Percentiles rank a stretch among this genome's conserved stretches.
Evolutionary conservation across 78 protist genomes (phyloP).

Genomic region (Monocercomonoides exilis): DNA sequence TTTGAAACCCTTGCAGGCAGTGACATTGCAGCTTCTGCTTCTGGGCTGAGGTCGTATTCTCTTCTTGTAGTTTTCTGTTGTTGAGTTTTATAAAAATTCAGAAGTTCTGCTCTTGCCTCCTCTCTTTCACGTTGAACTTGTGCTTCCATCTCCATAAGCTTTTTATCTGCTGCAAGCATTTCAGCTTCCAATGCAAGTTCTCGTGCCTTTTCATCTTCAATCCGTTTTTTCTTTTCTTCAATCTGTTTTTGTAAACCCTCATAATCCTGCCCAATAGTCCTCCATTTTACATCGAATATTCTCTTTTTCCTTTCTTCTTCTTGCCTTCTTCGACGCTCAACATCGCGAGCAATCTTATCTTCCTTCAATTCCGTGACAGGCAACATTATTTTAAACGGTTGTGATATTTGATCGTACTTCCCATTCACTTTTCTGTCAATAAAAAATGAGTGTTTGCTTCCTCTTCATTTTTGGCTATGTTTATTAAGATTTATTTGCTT

Average conservation of each 20-base stretch:
- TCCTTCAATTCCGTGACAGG: not conserved
- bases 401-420: no score
- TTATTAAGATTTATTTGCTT: no score
- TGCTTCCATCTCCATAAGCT: slow-evolving; percentile 14
- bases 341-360: not conserved
- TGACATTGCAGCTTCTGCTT: no score
- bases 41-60: slow-evolving; percentile 16
- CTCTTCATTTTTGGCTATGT: no score
- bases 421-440: no score
- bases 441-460: no score
- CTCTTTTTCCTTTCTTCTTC: slow-evolving; percentile 12
- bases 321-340: not conserved
- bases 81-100: not conserved
- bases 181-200: slow-evolving; percentile 24
- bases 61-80: not conserved
- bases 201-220: slow-evolving; percentile 1
- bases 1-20: no score
- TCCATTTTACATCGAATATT: slow-evolving; percentile 20
- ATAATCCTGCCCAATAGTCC: slow-evolving; percentile 14
- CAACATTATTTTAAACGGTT: no score
- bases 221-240: slow-evolving; percentile 12
- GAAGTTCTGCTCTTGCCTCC: slow-evolving; percentile 12
- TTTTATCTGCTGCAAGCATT: not conserved
- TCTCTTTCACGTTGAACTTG: slow-evolving; percentile 16
- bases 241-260: not conserved